Base-by-base conservation (phyloP, 2,329 filamentous ascomycete species). In the Stagonosporopsis vannaccii region DNA sequence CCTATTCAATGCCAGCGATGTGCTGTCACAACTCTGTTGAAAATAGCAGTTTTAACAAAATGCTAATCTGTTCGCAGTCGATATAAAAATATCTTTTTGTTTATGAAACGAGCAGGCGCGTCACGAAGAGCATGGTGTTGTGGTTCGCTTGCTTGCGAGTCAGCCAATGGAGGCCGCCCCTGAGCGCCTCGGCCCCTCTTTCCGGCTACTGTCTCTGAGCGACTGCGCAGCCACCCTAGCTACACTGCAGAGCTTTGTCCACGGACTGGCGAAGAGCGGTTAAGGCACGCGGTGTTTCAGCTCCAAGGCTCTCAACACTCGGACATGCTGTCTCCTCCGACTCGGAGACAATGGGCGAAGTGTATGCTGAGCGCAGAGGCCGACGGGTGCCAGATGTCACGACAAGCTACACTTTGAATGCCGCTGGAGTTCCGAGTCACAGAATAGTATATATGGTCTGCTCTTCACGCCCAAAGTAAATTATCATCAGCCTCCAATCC, bases 391-490 rank as follows among this genome's bases (percentile, higher is more conserved):
- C 51, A 56, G 57, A 55, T 58, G 63, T 53, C 48, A 56, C 65
- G 58, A 59, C 57, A 59, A 55, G 55, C 61, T 60, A 63, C 65
- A 64, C 63, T 8, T 52, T 57, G 60, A 67, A 44, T 58, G 60
- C 71, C 71, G 70, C 63, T 66, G 62, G 63, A 63, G 64, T 73
- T 58, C 71, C 70, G 70, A 65, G 62, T 66, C 40, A 52, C 43
- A 45, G 60, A 64, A 58, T 35, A 63, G 59, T 74, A 75, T 75
- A 69, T 74, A 74, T 68, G 58, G 60, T 41, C 36, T 56, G 32
- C 42, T 57, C 50, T 63, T 65, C 61, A 61, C 52, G 43, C 59
- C 48, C 43, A 6, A 45, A 63, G 26, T 53, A 53, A 42, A 56
- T 58, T 47, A 71, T 64, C 64, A 70, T 61, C 63, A 61, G 36